Evolutionary conservation across 2,329 filamentous ascomycete species (phyloP), one percentile per base, ranked within the genome.

Genomic region (Chaetothyriales sp.): DNA sequence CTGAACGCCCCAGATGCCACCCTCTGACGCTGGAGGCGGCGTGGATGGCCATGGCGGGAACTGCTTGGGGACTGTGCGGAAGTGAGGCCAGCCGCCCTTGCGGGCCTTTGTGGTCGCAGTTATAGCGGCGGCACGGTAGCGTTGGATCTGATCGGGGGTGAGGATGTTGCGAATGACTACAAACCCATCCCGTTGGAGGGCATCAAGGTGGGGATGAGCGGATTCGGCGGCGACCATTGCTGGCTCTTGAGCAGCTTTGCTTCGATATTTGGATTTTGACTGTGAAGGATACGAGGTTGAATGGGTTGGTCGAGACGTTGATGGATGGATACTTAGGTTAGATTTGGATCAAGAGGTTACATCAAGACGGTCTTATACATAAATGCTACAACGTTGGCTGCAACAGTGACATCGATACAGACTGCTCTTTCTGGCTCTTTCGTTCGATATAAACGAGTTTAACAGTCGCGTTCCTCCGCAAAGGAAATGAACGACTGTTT

Each of bases 1-100:
- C 71, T 94, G 87, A 2, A 93, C 83, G 56, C 86, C 87, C 88
- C 87, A 94, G 66, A 94, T 93, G 18, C 86, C 86, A 46, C 73
- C 67, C 39, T 49, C 47, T 15, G 47, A 39, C 48, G 73, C 68
- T 1, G 70, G 67, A 0, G 72, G 70, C 1, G 73, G 69, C 47
- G 73, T 71, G n/a, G 72, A 72, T 3, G 76, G 71, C 87, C 87
- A 94, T 0, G 88, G 88, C 0, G 87, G 88, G 69, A 94, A 95
- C 67, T 94, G 87, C 67, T 93, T 93, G 49, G 85, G 85, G 2
- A 92, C 77, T 0, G 85, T 90, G 57, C 87, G 83, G 61, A 93
- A 80, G 67, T 84, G 76, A 2, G 85, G 85, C 87, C 87, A 95
- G 55, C 73, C 62, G 39, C 86, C 86, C n/a, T 70, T 59, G 55